Evolutionary conservation across 225 moss, liverwort and hornwort genomes (phyloP).

Genomic region (Takakia lepidozioides): DNA sequence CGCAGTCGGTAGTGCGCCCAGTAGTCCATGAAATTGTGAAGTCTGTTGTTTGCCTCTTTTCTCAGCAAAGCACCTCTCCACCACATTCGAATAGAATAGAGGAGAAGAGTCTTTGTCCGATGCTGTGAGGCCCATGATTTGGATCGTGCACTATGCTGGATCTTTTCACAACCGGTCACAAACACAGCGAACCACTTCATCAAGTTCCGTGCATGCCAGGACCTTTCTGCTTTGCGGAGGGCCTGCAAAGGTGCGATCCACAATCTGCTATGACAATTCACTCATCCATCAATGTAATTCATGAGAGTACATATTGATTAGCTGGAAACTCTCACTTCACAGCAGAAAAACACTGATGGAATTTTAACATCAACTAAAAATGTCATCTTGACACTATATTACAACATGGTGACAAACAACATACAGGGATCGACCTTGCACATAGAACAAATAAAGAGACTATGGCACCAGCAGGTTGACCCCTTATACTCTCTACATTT

Average conservation of each 20-base stretch:
- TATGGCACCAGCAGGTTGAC: too few relatives aligned
- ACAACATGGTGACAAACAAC: too few relatives aligned
- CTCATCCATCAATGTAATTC: too few relatives aligned
- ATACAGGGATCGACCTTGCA: too few relatives aligned
- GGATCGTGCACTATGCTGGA: conserved; percentile 28
- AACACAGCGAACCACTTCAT: conserved; percentile 45
- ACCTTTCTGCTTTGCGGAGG: conserved; percentile 42
- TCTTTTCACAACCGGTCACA: conserved; percentile 38
- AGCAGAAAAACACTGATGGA: too few relatives aligned
- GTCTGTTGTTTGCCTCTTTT: conserved; percentile 32
- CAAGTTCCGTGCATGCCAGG: conserved; percentile 53
- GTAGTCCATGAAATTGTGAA: conserved; percentile 25
- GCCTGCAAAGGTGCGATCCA: conserved; percentile 41
- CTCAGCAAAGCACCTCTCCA: conserved; percentile 34
- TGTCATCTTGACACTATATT: too few relatives aligned
- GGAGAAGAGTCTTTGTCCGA: conserved; percentile 36
- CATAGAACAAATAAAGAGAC: too few relatives aligned
- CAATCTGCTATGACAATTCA: too few relatives aligned
- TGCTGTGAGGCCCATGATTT: conserved; percentile 36
- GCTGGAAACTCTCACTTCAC: too few relatives aligned
- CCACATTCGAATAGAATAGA: conserved; percentile 53
- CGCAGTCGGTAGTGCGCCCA: conserved; percentile 31
- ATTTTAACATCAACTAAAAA: too few relatives aligned
- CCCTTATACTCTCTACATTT: too few relatives aligned
- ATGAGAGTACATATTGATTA: too few relatives aligned